Evolutionary conservation across 345 rosid genomes (phyloP).

Genomic region (Syzygium oleosum): DNA sequence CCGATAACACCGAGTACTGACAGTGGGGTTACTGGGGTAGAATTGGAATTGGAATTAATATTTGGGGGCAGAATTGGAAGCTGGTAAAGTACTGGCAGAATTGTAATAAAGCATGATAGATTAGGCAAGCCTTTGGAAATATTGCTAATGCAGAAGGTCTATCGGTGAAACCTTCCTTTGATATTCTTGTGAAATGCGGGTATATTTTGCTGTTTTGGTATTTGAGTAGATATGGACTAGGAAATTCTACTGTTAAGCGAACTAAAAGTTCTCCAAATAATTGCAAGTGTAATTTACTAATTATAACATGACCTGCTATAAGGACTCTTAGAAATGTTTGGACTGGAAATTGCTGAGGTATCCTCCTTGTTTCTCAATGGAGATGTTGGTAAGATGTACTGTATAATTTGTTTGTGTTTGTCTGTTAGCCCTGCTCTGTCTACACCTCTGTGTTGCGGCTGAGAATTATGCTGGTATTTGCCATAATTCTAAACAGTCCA

Average conservation of each 20-base stretch:
- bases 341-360: not conserved
- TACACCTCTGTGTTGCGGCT: not conserved
- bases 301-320: not conserved
- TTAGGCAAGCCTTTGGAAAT: not conserved
- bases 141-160: not conserved
- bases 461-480: not conserved
- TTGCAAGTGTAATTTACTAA: not conserved
- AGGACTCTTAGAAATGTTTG: not conserved
- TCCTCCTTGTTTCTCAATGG: not conserved
- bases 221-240: not conserved
- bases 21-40: not conserved
- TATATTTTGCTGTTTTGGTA: not conserved
- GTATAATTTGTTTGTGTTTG: not conserved
- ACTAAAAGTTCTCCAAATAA: not conserved
- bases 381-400: not conserved
- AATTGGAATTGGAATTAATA: not conserved
- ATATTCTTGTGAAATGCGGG: not conserved
- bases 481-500: not conserved
- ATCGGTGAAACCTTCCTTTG: not conserved
- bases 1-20: not conserved
- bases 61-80: not conserved
- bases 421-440: not conserved
- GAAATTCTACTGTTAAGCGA: not conserved
- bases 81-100: not conserved
- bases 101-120: not conserved